Evolutionary conservation across 108 stramenopile genomes (phyloP), one percentile per base, ranked within the genome.

Genomic region (Cyclotella cryptica): DNA sequence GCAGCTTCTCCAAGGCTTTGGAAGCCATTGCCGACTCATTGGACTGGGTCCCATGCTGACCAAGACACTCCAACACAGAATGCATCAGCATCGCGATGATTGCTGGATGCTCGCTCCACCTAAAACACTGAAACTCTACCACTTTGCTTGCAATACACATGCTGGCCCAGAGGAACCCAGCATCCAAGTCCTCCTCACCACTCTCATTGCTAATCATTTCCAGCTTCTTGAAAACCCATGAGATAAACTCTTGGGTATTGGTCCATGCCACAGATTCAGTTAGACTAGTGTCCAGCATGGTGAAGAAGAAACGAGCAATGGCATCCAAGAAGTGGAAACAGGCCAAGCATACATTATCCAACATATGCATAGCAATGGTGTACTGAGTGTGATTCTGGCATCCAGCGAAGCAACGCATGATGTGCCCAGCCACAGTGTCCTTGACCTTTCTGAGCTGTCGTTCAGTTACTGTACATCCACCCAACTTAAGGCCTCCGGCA

Each of bases 131-230:
- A 62, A 62, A 62, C 30, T 62, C 35, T 1, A n/a, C 15, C 1
- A 62, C 35, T 35, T 62, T 62, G 18, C 15, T 62, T 15, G 18
- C 9, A 40, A 39, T 62, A 1, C 9, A 17, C 61, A 62, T 62
- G 40, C 61, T 62, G 7, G 61, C 3, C 61, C 61, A 62, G 40
- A 62, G 8, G 12, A 57, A 57, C 2, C 55, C 21, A 3, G 55
- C 55, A 57, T 57, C 55, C 55, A 57, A 24, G 24, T 57, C 55
- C 24, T 57, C 55, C 24, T 57, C 55, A 24, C 21, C 55, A 21
- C 22, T 24, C 5, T 57, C 55, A 57, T 12, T 26, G 24, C 21
- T 57, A 57, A 57, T 24, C 19, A 3, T 24, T 21, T 57, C 55
- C 12, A 57, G 2, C 8, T 57, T 21, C 24, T 57, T 21, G 21